Evolutionary conservation across 1,284 basidiomycete species (phyloP).

Genomic region (Cryptococcus sp.): DNA sequence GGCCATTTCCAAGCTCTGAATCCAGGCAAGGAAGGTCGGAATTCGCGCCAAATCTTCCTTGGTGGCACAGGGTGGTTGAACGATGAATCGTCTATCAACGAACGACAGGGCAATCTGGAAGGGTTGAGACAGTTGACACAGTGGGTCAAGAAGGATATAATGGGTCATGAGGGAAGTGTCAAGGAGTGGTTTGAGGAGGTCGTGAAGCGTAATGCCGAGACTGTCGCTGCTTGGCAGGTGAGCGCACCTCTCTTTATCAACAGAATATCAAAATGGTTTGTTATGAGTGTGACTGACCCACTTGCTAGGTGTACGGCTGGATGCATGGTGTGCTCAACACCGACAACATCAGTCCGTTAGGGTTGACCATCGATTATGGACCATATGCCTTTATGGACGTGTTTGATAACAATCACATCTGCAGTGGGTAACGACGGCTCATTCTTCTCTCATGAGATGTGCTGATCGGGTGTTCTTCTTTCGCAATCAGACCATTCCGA

Average conservation of each 20-base stretch:
- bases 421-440: conserved; percentile 58
- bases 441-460: neutral
- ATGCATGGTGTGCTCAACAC: conserved; percentile 91
- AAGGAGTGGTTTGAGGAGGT: conserved; percentile 74
- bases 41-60: conserved; percentile 61
- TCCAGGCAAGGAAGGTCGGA: conserved; percentile 59
- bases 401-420: conserved; percentile 80
- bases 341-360: conserved; percentile 85
- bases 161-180: conserved; percentile 56
- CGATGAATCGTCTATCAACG: conserved; percentile 16
- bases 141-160: conserved; percentile 62
- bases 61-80: conserved; percentile 58
- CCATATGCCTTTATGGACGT: conserved; percentile 97
- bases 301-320: conserved; percentile 69
- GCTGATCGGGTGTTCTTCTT: neutral
- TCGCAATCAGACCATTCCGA: conserved; percentile 71
- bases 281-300: neutral
- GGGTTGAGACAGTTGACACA: conserved; percentile 71
- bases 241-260: conserved; percentile 1
- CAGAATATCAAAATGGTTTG: neutral
- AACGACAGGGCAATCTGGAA: conserved; percentile 65
- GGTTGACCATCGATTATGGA: conserved; percentile 90
- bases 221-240: conserved; percentile 89
- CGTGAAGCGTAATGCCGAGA: conserved; percentile 78
- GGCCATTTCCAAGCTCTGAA: conserved; percentile 88